Conservation (phyloP, 2,329 filamentous ascomycete species). For the Westerdykella aurantiaca region DNA sequence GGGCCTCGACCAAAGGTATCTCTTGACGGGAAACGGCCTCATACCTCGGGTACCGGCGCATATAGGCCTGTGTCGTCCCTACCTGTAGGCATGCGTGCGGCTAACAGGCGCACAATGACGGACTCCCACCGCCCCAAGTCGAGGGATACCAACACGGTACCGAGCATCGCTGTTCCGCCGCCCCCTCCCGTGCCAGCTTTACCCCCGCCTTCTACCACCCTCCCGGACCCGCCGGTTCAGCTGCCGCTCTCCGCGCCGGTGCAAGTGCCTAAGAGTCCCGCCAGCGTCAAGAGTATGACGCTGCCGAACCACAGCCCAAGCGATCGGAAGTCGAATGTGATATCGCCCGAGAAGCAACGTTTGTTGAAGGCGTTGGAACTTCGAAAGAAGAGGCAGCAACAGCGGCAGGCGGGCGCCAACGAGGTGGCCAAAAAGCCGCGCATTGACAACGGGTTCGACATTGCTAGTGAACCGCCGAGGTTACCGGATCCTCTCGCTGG, state of each 20-base stretch:
- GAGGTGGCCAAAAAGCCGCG: constrained; percentile 7
- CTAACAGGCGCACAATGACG: constrained; percentile 21
- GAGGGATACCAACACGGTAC: constrained; percentile 24
- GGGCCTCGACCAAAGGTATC: constrained; percentile 83
- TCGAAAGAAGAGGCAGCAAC: constrained; percentile 69
- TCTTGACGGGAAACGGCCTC: constrained; percentile 57
- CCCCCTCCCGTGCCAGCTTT: constrained; percentile 31
- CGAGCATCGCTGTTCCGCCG: constrained; percentile 28
- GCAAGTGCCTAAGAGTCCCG: constrained; percentile 35
- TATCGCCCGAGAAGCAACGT: constrained; percentile 83
- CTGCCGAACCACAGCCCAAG: constrained; percentile 28
- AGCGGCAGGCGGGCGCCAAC: constrained; percentile 27
- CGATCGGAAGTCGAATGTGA: constrained; percentile 44
- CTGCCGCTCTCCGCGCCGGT: constrained; percentile 31
- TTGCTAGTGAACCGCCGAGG: too few species aligned
- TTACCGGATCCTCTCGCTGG: background rate
- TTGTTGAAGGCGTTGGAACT: constrained; percentile 92
- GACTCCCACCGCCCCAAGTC: constrained; percentile 35
- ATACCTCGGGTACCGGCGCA: constrained; percentile 50
- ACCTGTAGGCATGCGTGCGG: constrained; percentile 67
- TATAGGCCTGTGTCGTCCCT: constrained; percentile 71
- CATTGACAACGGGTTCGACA: too few species aligned
- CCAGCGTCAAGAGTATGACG: constrained; percentile 42
- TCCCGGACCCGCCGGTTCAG: constrained; percentile 14
- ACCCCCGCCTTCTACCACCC: constrained; percentile 28